Evolutionary conservation across 306 rosid species (phyloP), one percentile per base, ranked within the genome.

Genomic region (Astragalus glycyphyllos): DNA sequence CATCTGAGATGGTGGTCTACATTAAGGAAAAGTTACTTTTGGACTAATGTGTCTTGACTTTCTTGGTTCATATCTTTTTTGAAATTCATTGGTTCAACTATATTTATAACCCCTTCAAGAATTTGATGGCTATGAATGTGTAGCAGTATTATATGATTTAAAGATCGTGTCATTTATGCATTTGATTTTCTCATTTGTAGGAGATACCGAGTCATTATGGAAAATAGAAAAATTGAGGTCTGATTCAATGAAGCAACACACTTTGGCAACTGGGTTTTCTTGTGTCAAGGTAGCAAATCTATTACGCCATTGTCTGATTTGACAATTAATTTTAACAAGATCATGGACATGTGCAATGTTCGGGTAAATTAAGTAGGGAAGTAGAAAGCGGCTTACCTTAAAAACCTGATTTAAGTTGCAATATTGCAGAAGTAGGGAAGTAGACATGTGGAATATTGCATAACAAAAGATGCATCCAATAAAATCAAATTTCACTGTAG

Each of bases 151-250:
- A 31, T 46, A 42, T 44, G 42, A 77, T 66, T 58, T 50, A 37
- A 37, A 37, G 46, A 15, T 74, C 23, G 29, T 35, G 62, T 79
- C 68, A 26, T 77, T 60, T 77, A 23, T 83, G 47, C 53, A 51
- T 71, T 71, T 72, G 49, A 38, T 20, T 49, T 81, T 40, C 78
- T 51, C 13, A 48, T 79, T 74, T 75, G 55, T 48, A 92, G 98
- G 97, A 58, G 95, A 91, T 61, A 84, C 58, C 3, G 83, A 83
- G 45, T 77, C 91, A 44, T 80, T 91, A 68, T 86, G 92, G 95
- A 85, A 77, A 83, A 82, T 85, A 71, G 91, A 94, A 84, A 86
- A 85, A 76, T 69, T 91, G 74, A 86, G 96, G 79, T 86, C 92
- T 3, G 81, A 86, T 79, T 59, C 90, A 34, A 75, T 51, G 84